Conservation (phyloP, 169 alveolate genomes). For the Cryptosporidium felis region DNA sequence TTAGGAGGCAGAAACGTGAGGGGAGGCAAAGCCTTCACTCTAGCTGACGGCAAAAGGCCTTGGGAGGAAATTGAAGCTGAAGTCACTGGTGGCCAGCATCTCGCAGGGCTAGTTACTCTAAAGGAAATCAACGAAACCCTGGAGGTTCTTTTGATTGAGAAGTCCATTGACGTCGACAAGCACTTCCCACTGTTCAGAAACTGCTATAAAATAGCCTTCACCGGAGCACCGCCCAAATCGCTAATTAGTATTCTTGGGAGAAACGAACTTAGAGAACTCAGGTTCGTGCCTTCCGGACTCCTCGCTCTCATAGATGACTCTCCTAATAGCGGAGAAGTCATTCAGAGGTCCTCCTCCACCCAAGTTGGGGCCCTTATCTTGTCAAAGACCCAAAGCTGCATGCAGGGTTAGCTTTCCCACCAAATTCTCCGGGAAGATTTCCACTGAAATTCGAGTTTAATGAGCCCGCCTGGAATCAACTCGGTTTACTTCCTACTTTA, state of each 20-base stretch:
- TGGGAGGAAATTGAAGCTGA: slow-evolving; percentile 89
- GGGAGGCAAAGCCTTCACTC: slow-evolving; percentile 90
- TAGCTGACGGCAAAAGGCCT: slow-evolving; percentile 79
- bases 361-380: slow-evolving; percentile 56
- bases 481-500: no score
- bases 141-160: slow-evolving; percentile 41
- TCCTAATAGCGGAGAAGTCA: slow-evolving; percentile 51
- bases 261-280: slow-evolving; percentile 53
- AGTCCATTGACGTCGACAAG: slow-evolving; percentile 49
- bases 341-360: slow-evolving; percentile 42
- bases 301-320: slow-evolving; percentile 47
- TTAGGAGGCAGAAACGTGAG: slow-evolving; percentile 90
- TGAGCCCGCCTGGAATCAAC: no score
- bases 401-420: background rate
- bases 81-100: slow-evolving; percentile 89
- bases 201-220: slow-evolving; percentile 47
- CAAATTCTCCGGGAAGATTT: no score
- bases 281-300: slow-evolving; percentile 69
- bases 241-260: slow-evolving; percentile 10
- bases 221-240: slow-evolving; percentile 36
- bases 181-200: slow-evolving; percentile 59
- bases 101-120: slow-evolving; percentile 69
- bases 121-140: slow-evolving; percentile 65
- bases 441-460: no score
- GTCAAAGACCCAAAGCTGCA: slow-evolving; percentile 44